Percentiles rank a stretch among this genome's conserved stretches.
These are phyloP conservation scores for Cinnamomum micranthum DNA, from an alignment of 164 flowering plant genomes.

Conservation along the genomic window DNA sequence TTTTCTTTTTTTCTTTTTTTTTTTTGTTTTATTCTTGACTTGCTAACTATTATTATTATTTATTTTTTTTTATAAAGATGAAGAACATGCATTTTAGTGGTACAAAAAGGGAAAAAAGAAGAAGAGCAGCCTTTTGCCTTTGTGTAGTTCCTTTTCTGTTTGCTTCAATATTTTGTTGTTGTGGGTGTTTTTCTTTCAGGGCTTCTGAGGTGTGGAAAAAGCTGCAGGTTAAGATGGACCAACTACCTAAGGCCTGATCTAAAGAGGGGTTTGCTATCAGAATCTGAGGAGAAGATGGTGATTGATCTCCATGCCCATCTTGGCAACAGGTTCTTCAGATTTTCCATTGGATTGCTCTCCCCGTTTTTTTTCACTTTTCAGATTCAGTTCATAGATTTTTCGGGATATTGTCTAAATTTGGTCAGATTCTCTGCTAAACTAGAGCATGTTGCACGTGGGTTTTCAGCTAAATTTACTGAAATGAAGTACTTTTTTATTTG, in stretches of 20 bases:
- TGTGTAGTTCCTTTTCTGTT: not conserved
- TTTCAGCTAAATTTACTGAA: not conserved
- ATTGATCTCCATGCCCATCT: constrained; percentile 68
- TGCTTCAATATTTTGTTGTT: not conserved
- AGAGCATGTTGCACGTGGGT: too few species aligned
- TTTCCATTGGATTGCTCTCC: not conserved
- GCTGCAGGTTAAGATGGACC: constrained; percentile 76
- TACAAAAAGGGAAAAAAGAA: not conserved
- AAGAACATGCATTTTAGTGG: not conserved
- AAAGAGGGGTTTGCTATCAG: constrained; percentile 66
- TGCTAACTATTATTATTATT: not conserved
- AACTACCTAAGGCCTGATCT: constrained; percentile 68
- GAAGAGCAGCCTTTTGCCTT: not conserved
- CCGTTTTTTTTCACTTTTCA: not conserved
- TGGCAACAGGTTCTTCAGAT: constrained; percentile 51
- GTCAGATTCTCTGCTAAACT: not conserved
- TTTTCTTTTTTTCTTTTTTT: too few species aligned
- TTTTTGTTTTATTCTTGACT: not conserved
- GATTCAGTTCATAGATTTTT: not conserved
- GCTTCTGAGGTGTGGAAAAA: constrained; percentile 61
- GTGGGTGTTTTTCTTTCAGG: constrained; percentile 31
- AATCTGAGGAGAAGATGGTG: constrained; percentile 59
- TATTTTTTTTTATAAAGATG: not conserved
- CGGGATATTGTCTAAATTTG: not conserved
- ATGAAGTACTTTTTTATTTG: not conserved